phyloP scores from a whole-genome alignment of 2,329 filamentous ascomycete species.

The Didymella glomerata region DNA sequence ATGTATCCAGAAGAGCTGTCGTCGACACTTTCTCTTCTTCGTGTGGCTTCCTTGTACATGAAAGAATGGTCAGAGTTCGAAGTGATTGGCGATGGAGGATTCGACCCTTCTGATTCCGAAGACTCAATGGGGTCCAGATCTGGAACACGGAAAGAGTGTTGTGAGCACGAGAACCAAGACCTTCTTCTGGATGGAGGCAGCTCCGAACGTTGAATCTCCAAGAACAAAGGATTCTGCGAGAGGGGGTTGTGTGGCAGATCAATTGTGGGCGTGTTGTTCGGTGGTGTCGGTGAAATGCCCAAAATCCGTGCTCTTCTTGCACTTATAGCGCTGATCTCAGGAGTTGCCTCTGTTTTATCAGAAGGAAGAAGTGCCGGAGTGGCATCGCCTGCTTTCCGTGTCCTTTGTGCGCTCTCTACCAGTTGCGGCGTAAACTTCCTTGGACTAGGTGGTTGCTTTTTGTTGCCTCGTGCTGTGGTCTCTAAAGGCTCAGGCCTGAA shows the following conservation, averaged over 20 bases:
- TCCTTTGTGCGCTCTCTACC: slow-evolving; percentile 79
- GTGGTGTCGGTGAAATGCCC: slow-evolving; percentile 57
- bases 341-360: slow-evolving; percentile 76
- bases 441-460: slow-evolving; percentile 32
- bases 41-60: slow-evolving; percentile 62
- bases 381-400: slow-evolving; percentile 71
- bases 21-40: slow-evolving; percentile 72
- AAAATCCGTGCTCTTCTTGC: slow-evolving; percentile 53
- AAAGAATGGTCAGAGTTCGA: slow-evolving; percentile 60
- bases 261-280: slow-evolving; percentile 47
- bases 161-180: slow-evolving; percentile 52
- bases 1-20: slow-evolving; percentile 79
- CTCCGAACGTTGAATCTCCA: slow-evolving; percentile 48
- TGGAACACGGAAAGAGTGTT: slow-evolving; percentile 67
- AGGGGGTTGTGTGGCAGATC: slow-evolving; percentile 44
- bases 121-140: slow-evolving; percentile 69
- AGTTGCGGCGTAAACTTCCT: slow-evolving; percentile 78
- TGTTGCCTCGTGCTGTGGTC: slow-evolving; percentile 36
- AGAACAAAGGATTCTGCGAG: slow-evolving; percentile 45
- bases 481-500: slow-evolving; percentile 44
- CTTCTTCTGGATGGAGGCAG: slow-evolving; percentile 44
- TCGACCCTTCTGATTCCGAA: slow-evolving; percentile 63
- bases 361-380: slow-evolving; percentile 69
- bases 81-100: slow-evolving; percentile 56
- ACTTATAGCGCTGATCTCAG: slow-evolving; percentile 51